Evolutionary conservation across 345 rosid genomes (phyloP), one percentile per base, ranked within the genome.

Genomic region (Citrus inodora): DNA sequence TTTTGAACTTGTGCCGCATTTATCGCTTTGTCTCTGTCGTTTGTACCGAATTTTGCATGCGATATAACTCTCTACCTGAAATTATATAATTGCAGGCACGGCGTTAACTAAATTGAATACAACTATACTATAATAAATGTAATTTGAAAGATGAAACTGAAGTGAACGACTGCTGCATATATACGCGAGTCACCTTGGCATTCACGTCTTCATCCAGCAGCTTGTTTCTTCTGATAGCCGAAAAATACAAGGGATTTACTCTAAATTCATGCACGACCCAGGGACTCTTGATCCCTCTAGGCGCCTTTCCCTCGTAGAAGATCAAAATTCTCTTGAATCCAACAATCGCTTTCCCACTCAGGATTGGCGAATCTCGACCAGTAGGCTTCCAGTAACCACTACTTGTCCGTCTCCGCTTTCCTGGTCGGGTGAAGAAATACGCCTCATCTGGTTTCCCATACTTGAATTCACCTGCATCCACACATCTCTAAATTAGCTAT

Each of bases 301-400:
- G 76, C 4, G 48, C 51, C 10, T 56, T 56, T 32, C 78, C 78
- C 22, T 22, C 5, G 10, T 48, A 75, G 62, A 64, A 75, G 9
- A 75, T 32, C 28, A 75, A 75, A 6, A 8, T 46, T 22, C n/a
- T 75, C 71, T 48, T 64, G 46, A 42, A 75, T 42, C 71, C 78
- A 42, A 66, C 78, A n/a, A 51, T 4, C 17, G 16, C 14, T 16
- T 66, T 16, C 13, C n/a, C 27, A 53, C n/a, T 14, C 4, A 65
- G 38, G 3, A 65, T 65, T 19, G n/a, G 13, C n/a, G n/a, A 51
- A 22, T 66, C 71, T 19, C 32, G 37, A 32, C 71, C 78, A 3
- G 71, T 32, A 22, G 21, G 25, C 78, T 76, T 76, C 71, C 78
- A 76, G 37, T 76, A 48, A 33, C 78, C 71, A 33, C 6, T 53